phyloP scores from a whole-genome alignment of 441 rosid species.

The Pelargonium citronellum region DNA sequence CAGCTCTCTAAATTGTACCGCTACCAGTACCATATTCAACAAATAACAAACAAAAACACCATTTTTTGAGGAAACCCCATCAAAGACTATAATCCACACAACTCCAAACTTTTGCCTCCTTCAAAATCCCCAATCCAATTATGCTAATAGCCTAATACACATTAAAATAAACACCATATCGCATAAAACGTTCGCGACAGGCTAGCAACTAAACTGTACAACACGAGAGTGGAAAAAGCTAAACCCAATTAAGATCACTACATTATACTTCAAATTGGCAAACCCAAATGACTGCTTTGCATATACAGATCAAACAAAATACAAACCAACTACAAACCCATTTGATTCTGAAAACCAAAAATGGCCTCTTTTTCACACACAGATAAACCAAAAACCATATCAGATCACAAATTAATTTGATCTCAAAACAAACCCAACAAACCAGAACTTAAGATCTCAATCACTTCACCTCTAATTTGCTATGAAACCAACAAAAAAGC shows the following conservation, averaged over 20 bases:
- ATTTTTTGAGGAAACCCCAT: too few relatives aligned
- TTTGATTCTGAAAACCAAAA: neutral
- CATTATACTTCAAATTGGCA: neutral
- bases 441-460: neutral
- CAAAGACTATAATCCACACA: neutral
- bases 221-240: neutral
- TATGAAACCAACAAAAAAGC: neutral
- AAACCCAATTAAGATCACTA: neutral
- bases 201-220: too few relatives aligned
- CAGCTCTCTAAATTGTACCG: neutral
- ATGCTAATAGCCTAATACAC: too few relatives aligned
- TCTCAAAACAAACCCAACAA: neutral
- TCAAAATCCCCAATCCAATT: neutral
- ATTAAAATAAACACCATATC: too few relatives aligned
- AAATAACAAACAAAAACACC: too few relatives aligned
- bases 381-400: neutral
- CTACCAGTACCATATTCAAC: neutral
- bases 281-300: neutral
- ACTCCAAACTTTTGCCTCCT: neutral
- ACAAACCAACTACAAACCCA: neutral
- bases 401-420: conserved; percentile 3
- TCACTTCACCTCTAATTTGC: neutral
- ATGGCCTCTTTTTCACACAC: neutral
- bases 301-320: neutral
- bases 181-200: neutral